Base-by-base conservation (phyloP, 192 early-diverging fungal species). In the Globomyces pollinis-pini region DNA sequence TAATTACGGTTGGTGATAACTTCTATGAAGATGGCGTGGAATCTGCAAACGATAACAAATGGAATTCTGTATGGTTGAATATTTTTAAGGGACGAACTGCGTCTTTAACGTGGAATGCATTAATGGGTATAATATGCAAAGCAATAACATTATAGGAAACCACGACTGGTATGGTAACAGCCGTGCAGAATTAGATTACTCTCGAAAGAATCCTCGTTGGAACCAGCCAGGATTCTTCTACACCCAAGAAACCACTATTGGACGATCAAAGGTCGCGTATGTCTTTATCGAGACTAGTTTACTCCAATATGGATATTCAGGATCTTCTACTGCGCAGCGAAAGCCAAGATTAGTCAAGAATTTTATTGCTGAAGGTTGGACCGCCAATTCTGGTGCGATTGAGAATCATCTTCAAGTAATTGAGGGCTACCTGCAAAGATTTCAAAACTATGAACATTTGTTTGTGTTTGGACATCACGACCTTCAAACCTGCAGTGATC, bases 91-190 rank as follows among this genome's bases (percentile, higher is more conserved):
- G 44, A 3, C 23, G 21, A 26, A 47, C 44, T 26, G 23, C 23
- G 4, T 24, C 21, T 11, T 47, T 47, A 47, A 20, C 44, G 5
- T 47, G 44, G 44, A 26, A 47, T n/a, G n/a, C n/a, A n/a, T n/a
- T n/a, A n/a, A n/a, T n/a, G n/a, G n/a, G n/a, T n/a, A n/a, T n/a
- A n/a, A n/a, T n/a, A n/a, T n/a, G n/a, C n/a, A n/a, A n/a, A n/a
- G n/a, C n/a, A n/a, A n/a, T 13, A 26, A 24, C n/a, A 47, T 47
- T n/a, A 11, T 47, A 7, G 44, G 44, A 5, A 47, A 47, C 13
- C 44, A 47, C 44, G 44, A 47, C 28, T 47, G 44, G 44, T 47
- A 47, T 26, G 44, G 44, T 26, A 47, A 47, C 23, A 24, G 28
- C 21, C 2, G 11, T 24, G 44, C 44, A 26, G 44, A 47, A 47